A percentile compares a stretch with the other conserved stretches of the same genome.
Conservation (phyloP, 352 stramenopile genomes). For the Phytophthora sp. region DNA sequence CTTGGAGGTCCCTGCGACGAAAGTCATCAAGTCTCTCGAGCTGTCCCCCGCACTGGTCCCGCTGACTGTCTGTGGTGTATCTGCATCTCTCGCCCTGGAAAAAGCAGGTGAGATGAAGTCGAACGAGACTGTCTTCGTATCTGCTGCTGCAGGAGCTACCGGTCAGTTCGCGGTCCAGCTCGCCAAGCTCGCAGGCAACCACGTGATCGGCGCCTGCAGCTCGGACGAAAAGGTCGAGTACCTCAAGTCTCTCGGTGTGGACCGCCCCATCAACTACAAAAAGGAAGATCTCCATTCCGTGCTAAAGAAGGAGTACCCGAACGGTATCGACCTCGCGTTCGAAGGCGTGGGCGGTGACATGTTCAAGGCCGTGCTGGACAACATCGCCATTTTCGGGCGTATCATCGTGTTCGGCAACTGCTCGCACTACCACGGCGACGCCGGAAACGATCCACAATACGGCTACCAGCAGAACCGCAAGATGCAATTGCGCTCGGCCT, state of each 20-base stretch:
- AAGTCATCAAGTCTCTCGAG: conserved; percentile 33
- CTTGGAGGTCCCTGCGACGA: conserved; percentile 34
- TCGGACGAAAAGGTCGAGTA: conserved; percentile 24
- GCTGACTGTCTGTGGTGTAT: conserved; percentile 45
- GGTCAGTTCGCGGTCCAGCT: conserved; percentile 25
- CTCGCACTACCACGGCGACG: conserved; percentile 26
- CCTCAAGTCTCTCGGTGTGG: conserved; percentile 34
- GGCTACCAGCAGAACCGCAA: conserved; percentile 22
- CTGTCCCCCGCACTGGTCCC: conserved; percentile 31
- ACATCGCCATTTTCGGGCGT: conserved; percentile 19
- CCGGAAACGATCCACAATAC: conserved; percentile 6
- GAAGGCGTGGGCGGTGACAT: conserved; percentile 29
- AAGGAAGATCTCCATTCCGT: conserved; percentile 42
- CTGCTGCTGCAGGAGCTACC: conserved; percentile 19
- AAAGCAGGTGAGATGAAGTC: conserved; percentile 26
- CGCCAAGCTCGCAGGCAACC: conserved; percentile 24
- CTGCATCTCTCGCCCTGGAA: conserved; percentile 33
- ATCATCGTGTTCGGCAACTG: conserved; percentile 29
- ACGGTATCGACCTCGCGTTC: conserved; percentile 40
- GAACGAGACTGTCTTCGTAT: conserved; percentile 25
- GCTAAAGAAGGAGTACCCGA: conserved; percentile 45
- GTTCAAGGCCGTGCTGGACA: conserved; percentile 24
- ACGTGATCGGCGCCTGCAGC: conserved; percentile 25
- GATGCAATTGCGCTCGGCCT: conserved; percentile 25
- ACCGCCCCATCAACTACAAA: conserved; percentile 74